phyloP scores from a whole-genome alignment of 2,329 filamentous ascomycete species.

The Penicillium corylophilum region DNA sequence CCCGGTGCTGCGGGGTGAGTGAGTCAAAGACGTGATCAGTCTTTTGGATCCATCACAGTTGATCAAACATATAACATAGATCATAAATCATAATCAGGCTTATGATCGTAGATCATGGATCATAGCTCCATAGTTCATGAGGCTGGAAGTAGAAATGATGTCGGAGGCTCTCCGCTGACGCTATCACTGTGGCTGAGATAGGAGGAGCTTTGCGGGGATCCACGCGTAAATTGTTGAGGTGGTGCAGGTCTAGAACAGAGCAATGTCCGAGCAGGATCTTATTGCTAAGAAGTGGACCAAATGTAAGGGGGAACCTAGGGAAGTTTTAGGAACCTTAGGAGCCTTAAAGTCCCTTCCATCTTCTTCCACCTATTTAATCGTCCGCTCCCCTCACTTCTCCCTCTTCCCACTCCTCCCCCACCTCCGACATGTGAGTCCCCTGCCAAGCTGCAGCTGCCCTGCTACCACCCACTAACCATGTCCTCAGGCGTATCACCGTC shows the following conservation, averaged over 20 bases:
- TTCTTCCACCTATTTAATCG: not conserved
- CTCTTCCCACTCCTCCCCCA: not conserved
- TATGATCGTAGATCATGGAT: no score
- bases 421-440: constrained; percentile 1
- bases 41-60: not conserved
- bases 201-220: not conserved
- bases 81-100: no score
- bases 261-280: not conserved
- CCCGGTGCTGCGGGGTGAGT: not conserved
- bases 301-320: not conserved
- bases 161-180: not conserved
- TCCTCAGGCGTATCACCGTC: constrained; percentile 77
- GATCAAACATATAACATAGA: no score
- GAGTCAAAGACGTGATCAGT: not conserved
- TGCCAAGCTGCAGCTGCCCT: not conserved
- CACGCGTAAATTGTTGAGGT: not conserved
- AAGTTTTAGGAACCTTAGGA: no score
- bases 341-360: not conserved
- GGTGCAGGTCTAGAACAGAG: not conserved
- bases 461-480: not conserved
- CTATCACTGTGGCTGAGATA: not conserved
- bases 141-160: not conserved
- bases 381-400: not conserved
- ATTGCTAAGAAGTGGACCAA: not conserved
- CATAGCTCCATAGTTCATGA: not conserved